Conservation (phyloP, 768 basidiomycete genomes). For the Xerocomellus chrysenteron region DNA sequence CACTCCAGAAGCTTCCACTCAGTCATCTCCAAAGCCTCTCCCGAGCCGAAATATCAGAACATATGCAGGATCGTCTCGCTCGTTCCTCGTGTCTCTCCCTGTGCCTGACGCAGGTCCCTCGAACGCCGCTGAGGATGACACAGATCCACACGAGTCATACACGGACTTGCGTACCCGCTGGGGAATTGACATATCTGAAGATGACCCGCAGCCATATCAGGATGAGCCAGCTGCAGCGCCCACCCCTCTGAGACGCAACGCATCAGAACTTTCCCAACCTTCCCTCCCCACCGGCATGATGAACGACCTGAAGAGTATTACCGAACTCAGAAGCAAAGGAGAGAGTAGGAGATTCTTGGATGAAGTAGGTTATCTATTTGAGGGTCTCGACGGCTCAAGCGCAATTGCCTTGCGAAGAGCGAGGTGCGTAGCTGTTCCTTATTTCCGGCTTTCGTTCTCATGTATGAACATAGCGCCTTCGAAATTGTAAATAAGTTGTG, state of each 20-base stretch:
- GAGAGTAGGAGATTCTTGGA: slow-evolving; percentile 79
- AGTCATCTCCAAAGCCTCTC: slow-evolving; percentile 25
- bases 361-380: slow-evolving; percentile 82
- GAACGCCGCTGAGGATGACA: slow-evolving; percentile 45
- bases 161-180: slow-evolving; percentile 69
- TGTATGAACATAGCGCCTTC: slow-evolving; percentile 51
- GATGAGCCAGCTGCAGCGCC: neutral
- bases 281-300: slow-evolving; percentile 57
- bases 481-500: slow-evolving; percentile 77
- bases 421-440: slow-evolving; percentile 44
- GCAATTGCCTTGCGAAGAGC: slow-evolving; percentile 60
- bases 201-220: slow-evolving; percentile 50
- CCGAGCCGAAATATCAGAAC: slow-evolving; percentile 51
- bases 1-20: slow-evolving; percentile 26
- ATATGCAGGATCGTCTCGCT: slow-evolving; percentile 77
- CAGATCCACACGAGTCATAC: slow-evolving; percentile 68
- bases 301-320: slow-evolving; percentile 77
- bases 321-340: slow-evolving; percentile 77
- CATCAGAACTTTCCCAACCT: slow-evolving; percentile 38
- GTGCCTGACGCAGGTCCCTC: slow-evolving; percentile 28
- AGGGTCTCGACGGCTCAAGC: slow-evolving; percentile 61
- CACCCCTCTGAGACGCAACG: slow-evolving; percentile 15
- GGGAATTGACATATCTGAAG: slow-evolving; percentile 80
- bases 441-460: neutral
- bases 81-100: slow-evolving; percentile 69